Percentiles rank a stretch among this genome's conserved stretches.
Evolutionary conservation across 108 stramenopile species (phyloP).

Genomic region (Cyclotella baltica): DNA sequence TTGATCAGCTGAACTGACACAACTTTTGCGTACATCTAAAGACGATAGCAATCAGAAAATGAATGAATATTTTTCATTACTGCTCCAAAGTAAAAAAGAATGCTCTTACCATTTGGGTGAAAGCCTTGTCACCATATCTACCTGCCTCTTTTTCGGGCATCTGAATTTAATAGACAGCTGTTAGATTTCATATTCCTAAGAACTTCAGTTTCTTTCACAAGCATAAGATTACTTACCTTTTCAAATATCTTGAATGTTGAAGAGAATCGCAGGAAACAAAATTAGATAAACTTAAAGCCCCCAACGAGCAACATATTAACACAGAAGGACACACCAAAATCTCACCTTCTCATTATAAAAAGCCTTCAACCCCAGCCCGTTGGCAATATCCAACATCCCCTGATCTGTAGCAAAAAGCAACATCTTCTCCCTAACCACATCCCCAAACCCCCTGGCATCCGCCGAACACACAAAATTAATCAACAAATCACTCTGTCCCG

Average conservation of each 20-base stretch:
- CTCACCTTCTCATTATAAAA: slow-evolving; percentile 58
- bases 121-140: slow-evolving; percentile 60
- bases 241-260: slow-evolving; percentile 14
- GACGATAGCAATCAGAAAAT: not conserved
- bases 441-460: slow-evolving; percentile 49
- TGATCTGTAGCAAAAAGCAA: slow-evolving; percentile 62
- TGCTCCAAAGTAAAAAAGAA: too few species aligned
- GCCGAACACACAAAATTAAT: slow-evolving; percentile 63
- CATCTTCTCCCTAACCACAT: slow-evolving; percentile 45
- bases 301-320: not conserved
- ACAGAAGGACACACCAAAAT: not conserved
- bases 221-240: not conserved
- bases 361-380: slow-evolving; percentile 51
- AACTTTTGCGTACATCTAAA: slow-evolving; percentile 67
- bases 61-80: too few species aligned
- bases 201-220: too few species aligned
- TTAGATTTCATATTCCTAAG: too few species aligned
- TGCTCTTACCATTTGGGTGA: slow-evolving; percentile 52
- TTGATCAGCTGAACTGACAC: slow-evolving; percentile 64
- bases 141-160: slow-evolving; percentile 58
- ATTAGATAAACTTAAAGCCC: not conserved
- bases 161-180: too few species aligned
- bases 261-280: not conserved
- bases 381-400: slow-evolving; percentile 53
- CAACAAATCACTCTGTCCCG: slow-evolving; percentile 54